Conservation (phyloP, 2,329 filamentous ascomycete genomes). For the Fusarium sp. region DNA sequence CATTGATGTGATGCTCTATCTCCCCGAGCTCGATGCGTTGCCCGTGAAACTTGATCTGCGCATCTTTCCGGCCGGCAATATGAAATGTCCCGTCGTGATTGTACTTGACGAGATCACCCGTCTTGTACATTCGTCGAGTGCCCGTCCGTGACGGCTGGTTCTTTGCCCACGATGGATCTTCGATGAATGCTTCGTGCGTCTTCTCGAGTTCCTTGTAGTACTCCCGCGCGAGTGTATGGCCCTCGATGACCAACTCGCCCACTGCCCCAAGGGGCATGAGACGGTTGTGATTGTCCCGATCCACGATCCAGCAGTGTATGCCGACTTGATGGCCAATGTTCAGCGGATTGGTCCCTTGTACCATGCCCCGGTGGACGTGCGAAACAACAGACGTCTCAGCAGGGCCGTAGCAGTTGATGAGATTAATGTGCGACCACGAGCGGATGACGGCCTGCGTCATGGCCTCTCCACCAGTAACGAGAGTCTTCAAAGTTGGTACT, state of each 20-base stretch:
- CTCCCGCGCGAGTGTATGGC: conserved; percentile 54
- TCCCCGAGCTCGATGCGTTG: conserved; percentile 46
- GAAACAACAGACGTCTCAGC: conserved; percentile 37
- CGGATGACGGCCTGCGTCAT: conserved; percentile 33
- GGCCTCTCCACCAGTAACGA: conserved; percentile 38
- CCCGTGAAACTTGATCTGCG: conserved; percentile 47
- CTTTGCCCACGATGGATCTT: conserved; percentile 17
- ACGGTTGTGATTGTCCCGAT: conserved; percentile 35
- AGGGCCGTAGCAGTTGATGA: conserved; percentile 37
- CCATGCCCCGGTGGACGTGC: conserved; percentile 22
- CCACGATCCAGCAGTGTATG: conserved; percentile 40
- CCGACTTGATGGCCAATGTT: conserved; percentile 34
- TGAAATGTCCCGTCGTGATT: conserved; percentile 41
- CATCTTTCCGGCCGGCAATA: conserved; percentile 40
- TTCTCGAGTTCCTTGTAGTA: conserved; percentile 54
- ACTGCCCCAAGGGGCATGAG: conserved; percentile 43
- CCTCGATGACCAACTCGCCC: conserved; percentile 50
- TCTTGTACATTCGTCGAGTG: conserved; percentile 29
- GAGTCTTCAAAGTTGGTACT: conserved; percentile 29
- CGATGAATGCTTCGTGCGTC: conserved; percentile 45
- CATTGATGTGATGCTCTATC: conserved; percentile 43
- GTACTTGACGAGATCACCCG: conserved; percentile 35
- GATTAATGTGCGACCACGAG: conserved; percentile 35
- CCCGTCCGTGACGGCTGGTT: background rate
- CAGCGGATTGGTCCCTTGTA: conserved; percentile 24